phyloP scores from a whole-genome alignment of 2,329 filamentous ascomycete species.

The Ceratocystis albifundus region DNA sequence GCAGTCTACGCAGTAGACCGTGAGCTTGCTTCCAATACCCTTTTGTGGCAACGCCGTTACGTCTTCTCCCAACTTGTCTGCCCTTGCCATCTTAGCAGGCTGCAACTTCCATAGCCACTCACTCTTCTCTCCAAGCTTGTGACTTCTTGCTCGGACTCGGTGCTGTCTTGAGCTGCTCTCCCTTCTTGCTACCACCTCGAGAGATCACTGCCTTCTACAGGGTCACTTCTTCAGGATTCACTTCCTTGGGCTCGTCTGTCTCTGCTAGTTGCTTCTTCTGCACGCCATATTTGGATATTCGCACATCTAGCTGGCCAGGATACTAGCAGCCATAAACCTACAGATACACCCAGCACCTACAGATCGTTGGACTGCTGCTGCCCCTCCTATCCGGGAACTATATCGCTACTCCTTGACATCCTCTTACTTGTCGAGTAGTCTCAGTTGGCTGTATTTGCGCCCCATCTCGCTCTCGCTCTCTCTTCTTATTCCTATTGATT shows the following conservation, averaged over 20 bases:
- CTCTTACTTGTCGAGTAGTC: background rate
- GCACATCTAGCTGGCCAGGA: background rate
- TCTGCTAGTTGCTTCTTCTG: background rate
- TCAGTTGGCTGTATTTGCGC: constrained; percentile 1
- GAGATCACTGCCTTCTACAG: background rate
- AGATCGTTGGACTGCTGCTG: background rate
- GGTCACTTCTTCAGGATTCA: constrained; percentile 8
- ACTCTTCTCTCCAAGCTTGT: background rate
- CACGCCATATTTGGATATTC: constrained; percentile 5
- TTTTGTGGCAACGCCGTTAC: background rate
- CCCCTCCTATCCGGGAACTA: background rate
- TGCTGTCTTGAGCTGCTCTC: background rate
- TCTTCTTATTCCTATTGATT: background rate
- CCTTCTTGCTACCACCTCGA: background rate
- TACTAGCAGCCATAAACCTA: background rate
- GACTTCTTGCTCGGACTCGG: background rate
- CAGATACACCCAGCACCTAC: background rate
- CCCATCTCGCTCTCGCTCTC: constrained; percentile 1
- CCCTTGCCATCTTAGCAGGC: background rate
- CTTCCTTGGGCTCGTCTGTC: constrained; percentile 17
- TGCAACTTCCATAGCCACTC: background rate
- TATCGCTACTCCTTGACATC: background rate
- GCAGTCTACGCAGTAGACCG: background rate
- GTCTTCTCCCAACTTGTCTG: background rate
- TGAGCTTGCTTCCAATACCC: background rate